Base-by-base conservation (phyloP, 176 grass and related monocot genomes). In the Aegilops sharonensis region DNA sequence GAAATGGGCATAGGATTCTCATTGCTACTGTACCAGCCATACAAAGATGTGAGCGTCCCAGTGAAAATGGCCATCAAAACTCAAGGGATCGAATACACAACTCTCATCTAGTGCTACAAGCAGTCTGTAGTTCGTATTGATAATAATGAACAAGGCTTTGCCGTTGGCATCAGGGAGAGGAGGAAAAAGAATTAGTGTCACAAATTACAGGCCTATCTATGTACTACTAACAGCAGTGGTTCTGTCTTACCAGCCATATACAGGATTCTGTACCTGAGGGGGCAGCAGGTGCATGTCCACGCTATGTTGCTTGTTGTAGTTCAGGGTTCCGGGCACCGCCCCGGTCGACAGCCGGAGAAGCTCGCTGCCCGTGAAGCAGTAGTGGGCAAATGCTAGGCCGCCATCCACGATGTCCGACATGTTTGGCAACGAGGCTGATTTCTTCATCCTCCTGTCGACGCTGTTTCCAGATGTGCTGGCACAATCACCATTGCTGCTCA, bases 281-380 rank as follows among this genome's bases (percentile, higher is more conserved):
- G 92, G 92, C 31, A 83, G 81, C 52, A 99, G 92, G 39, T 59
- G 81, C 85, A 99, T 81, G 81, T 99, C 97, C 65, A 37, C 64
- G 65, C 89, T 93, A 39, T 99, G 97, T 23, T 96, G 87, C 90
- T 87, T 94, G 75, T 72, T 85, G 76, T 99, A 94, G 57, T 87
- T 61, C 6, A 84, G 85, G 75, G 97, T 93, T 20, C 92, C 85
- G 0, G 97, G 97, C 34, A 99, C 88, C 37, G 97, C 94, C 6
- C 97, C 97, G 0, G 97, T 94, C 2, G 92, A 92, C 70, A 97
- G 77, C 77, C 97, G 72, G 36, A 99, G 78, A 17, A 94, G 85
- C 87, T 96, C 97, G 27, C 64, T 99, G 40, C 94, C 94, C 8
- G 97, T 99, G 35, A 96, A 54, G 66, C 92, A 94, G 85, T 96